Evolutionary conservation across 495 filamentous ascomycete genomes (phyloP), one percentile per base, ranked within the genome.

Genomic region (Aspergillus mulundensis): DNA sequence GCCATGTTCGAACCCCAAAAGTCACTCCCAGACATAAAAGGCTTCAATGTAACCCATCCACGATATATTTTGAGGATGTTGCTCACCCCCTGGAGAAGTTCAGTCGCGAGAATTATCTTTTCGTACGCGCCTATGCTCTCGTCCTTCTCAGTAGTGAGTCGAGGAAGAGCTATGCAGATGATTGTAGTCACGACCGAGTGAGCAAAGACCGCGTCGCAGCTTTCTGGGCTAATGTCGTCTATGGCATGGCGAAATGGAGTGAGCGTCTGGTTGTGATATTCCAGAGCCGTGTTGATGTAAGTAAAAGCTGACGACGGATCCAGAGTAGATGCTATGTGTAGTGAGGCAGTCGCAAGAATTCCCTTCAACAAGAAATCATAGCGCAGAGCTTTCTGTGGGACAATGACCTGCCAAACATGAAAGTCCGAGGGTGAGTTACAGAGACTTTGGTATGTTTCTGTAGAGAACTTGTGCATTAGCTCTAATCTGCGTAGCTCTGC

Each of bases 321-420:
- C n/a, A 58, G 42, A 1, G 61, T 60, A 2, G 71, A 62, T 3
- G 81, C 81, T 0, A 82, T 70, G 57, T 85, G 82, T 24, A 84
- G 65, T 6, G 80, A 74, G 4, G 77, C 77, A 16, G 83, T 54
- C 12, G 78, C 76, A 30, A 85, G 67, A 11, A 85, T 72, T 36
- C 80, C 74, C 36, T 76, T 74, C 74, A 84, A 78, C 20, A 84
- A 69, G 59, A 81, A 84, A 50, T 78, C 74, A 58, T 79, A 73
- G 20, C 61, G 50, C 1, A 84, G 65, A 3, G 76, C 82, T 40
- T 77, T 63, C 11, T 72, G 71, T 4, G 80, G 79, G 20, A 83
- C 68, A 49, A 73, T 64, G 11, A 65, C 60, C 48, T 73, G 68
- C 73, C 73, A 76, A 11, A 61, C 59, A 24, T 70, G 54, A 25